These are phyloP conservation scores for Trichoderma erinaceum DNA, from an alignment of 495 filamentous ascomycete species.

Conservation along the genomic window DNA sequence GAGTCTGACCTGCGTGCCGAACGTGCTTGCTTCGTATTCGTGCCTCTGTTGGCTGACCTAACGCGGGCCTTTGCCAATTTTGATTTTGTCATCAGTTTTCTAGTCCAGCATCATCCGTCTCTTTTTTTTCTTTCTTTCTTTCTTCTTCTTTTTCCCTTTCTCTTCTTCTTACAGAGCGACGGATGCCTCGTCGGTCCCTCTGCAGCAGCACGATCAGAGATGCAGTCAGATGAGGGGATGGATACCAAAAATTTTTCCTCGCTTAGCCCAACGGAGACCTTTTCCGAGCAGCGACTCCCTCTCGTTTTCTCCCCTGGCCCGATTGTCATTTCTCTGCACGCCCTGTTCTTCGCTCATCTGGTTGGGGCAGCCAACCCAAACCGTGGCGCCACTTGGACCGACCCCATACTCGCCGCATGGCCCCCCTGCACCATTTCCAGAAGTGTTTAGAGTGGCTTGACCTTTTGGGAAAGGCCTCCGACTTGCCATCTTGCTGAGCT, in stretches of 20 bases:
- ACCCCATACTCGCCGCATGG: constrained; percentile 1
- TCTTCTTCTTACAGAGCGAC: neutral
- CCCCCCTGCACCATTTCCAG: constrained; percentile 10
- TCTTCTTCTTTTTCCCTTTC: neutral
- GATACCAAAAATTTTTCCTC: neutral
- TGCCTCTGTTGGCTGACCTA: neutral
- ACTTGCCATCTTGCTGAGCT: constrained; percentile 12
- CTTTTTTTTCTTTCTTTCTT: neutral
- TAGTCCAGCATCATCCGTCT: neutral
- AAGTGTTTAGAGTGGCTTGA: neutral
- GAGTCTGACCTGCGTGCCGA: neutral
- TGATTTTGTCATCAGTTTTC: neutral
- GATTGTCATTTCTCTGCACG: constrained; percentile 8
- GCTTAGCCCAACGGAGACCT: constrained; percentile 13
- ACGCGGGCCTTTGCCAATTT: neutral
- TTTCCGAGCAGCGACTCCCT: constrained; percentile 11
- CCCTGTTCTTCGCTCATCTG: neutral
- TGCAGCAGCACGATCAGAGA: neutral
- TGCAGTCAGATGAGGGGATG: constrained; percentile 12
- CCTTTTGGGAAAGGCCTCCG: constrained; percentile 6
- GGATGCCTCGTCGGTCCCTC: neutral
- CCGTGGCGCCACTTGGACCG: constrained; percentile 2
- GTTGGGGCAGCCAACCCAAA: constrained; percentile 5
- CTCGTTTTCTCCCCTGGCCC: neutral
- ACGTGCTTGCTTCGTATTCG: neutral